Base-by-base conservation (phyloP, 2,329 filamentous ascomycete species). In the Dactylellina parvicollis region DNA sequence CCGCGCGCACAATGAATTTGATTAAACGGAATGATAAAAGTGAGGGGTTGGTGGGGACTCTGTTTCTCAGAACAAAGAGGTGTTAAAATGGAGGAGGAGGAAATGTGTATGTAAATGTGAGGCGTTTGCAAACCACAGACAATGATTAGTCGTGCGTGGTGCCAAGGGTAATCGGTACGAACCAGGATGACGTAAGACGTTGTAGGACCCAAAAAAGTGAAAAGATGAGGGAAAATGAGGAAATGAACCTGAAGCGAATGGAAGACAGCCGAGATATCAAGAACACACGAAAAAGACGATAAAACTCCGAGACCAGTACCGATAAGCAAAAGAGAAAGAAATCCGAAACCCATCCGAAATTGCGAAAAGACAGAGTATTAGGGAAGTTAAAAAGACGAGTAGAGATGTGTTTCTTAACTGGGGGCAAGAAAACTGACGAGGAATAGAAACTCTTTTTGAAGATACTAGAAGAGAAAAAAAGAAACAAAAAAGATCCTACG, bases 1-100 rank as follows among this genome's bases (percentile, higher is more conserved):
- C 46, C 50, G 69, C 69, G 69, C 69, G 69, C 69, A 66, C 69
- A 73, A 71, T 73, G 69, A 60, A 54, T 66, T 55, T 49, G 69
- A 54, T 4, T 38, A 49, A 54, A 32, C 52, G 60, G 55, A 61
- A 59, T 55, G 56, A n/a, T n/a, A 55, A 55, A 59, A 47, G 59
- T 50, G 59, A 62, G 52, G 44, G 18, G 32, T 54, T 18, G 7
- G 12, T 8, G 28, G 22, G 54, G 12, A 8, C 7, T 24, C 8
- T 16, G 30, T 32, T 34, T 54, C 44, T 28, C 44, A 49, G 44
- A 49, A 26, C 44, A 12, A n/a, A 28, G 12, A 2, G 24, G n/a
- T 38, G 7, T 1, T 26, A 62, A 57, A 42, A 32, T 22, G 47
- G n/a, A 44, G 24, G 32, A 55, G 34, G 28, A 22, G 40, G 61